These are phyloP conservation scores for Stipa capillata DNA, from an alignment of 176 grass and related monocot species.

Conservation along the genomic window DNA sequence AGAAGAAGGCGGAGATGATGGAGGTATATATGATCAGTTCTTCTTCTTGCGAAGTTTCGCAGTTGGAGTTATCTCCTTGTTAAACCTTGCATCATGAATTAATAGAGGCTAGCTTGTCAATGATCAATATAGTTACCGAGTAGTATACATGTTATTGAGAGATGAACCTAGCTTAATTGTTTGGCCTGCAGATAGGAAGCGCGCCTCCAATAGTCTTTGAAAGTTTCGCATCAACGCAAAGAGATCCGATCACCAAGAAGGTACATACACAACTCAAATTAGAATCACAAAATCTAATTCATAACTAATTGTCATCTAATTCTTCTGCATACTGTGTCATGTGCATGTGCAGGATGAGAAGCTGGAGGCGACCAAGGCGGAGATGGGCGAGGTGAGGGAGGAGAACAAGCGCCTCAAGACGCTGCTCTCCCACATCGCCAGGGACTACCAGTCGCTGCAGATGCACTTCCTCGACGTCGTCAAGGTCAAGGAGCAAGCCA, in stretches of 20 bases:
- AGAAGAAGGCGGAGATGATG: slow-evolving; percentile 14
- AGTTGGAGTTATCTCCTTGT: too few relatives aligned
- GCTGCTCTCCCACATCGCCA: slow-evolving; percentile 30
- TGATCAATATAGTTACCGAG: too few relatives aligned
- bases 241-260: slow-evolving; percentile 19
- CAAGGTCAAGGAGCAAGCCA: slow-evolving; percentile 15
- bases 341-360: slow-evolving; percentile 40
- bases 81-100: background rate
- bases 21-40: background rate
- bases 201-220: slow-evolving; percentile 32
- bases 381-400: slow-evolving; percentile 60
- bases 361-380: slow-evolving; percentile 45
- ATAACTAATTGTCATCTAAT: background rate
- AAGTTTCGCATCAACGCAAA: slow-evolving; percentile 25
- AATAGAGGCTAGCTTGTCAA: background rate
- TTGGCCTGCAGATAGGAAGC: slow-evolving; percentile 18
- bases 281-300: background rate
- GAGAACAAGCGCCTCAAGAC: slow-evolving; percentile 64
- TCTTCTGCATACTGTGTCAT: too few relatives aligned
- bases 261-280: background rate
- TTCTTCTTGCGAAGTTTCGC: background rate
- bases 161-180: background rate
- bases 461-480: slow-evolving; percentile 41
- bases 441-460: slow-evolving; percentile 60
- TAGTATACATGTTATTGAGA: too few relatives aligned